Conservation (phyloP, 768 basidiomycete species). For the Leucocoprinus leucothites region DNA sequence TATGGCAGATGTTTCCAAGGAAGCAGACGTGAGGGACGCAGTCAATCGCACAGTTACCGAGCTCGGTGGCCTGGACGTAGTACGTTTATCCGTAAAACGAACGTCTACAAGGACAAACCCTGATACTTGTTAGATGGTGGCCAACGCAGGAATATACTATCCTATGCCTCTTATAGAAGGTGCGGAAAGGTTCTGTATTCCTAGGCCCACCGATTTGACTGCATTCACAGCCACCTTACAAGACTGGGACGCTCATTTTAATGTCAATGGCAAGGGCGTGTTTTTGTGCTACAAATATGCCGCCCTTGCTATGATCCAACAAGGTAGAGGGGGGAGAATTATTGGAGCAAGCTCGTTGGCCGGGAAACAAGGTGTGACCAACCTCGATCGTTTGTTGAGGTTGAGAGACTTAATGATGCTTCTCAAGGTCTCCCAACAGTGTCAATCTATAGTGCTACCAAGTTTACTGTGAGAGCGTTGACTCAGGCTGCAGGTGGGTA, state of each 20-base stretch:
- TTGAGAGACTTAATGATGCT: too few species aligned
- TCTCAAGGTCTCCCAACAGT: neutral
- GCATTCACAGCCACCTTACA: slow-evolving; percentile 33
- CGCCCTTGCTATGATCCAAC: slow-evolving; percentile 57
- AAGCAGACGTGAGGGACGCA: slow-evolving; percentile 17
- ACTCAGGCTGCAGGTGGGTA: slow-evolving; percentile 35
- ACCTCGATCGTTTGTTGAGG: too few species aligned
- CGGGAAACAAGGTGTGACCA: slow-evolving; percentile 24
- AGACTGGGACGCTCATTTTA: slow-evolving; percentile 38
- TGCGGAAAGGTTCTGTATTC: neutral
- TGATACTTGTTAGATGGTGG: slow-evolving; percentile 13
- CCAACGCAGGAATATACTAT: slow-evolving; percentile 5
- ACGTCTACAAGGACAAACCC: too few species aligned
- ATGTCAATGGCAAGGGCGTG: slow-evolving; percentile 52
- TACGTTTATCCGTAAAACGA: neutral
- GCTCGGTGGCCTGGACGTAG: slow-evolving; percentile 20
- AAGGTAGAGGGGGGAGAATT: slow-evolving; percentile 51
- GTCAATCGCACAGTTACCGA: slow-evolving; percentile 14
- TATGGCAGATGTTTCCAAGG: slow-evolving; percentile 16
- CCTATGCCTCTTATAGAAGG: slow-evolving; percentile 1
- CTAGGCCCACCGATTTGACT: neutral
- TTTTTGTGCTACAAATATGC: slow-evolving; percentile 67
- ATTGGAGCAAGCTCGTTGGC: slow-evolving; percentile 39
- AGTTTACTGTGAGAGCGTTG: slow-evolving; percentile 37
- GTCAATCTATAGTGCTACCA: slow-evolving; percentile 29